A percentile compares a stretch with the other conserved stretches of the same genome.
Evolutionary conservation across 2,329 filamentous ascomycete species (phyloP).

Genomic region (Cyclaneusma minus): DNA sequence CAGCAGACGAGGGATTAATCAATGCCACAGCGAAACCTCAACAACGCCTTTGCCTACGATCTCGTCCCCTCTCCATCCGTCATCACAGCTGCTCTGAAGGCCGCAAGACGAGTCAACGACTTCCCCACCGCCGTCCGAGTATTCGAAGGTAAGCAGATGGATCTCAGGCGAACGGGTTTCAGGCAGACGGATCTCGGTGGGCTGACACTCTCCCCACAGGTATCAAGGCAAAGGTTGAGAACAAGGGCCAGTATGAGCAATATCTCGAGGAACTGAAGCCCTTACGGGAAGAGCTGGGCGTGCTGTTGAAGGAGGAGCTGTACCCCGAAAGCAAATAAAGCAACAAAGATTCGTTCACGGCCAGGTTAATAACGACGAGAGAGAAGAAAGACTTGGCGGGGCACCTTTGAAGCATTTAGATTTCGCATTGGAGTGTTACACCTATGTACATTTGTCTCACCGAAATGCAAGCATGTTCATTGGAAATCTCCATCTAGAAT

Average conservation of each 20-base stretch:
- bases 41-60: slow-evolving; percentile 99
- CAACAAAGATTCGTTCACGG: background rate
- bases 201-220: slow-evolving; percentile 32
- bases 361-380: no score
- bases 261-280: slow-evolving; percentile 89
- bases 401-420: no score
- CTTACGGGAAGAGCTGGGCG: slow-evolving; percentile 83
- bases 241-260: slow-evolving; percentile 91
- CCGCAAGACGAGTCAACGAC: slow-evolving; percentile 93
- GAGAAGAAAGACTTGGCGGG: no score
- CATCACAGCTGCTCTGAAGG: slow-evolving; percentile 79
- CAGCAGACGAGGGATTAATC: slow-evolving; percentile 1
- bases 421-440: no score
- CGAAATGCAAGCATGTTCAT: no score
- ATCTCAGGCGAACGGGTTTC: background rate
- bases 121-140: slow-evolving; percentile 95
- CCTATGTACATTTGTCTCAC: no score
- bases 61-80: slow-evolving; percentile 90
- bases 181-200: background rate
- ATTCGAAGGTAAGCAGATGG: slow-evolving; percentile 87
- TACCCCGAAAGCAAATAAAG: no score
- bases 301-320: slow-evolving; percentile 81
- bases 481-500: no score
- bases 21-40: slow-evolving; percentile 63
- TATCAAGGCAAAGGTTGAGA: slow-evolving; percentile 99